Conservation (phyloP, 345 rosid genomes). For the Eucalyptus marginata region DNA sequence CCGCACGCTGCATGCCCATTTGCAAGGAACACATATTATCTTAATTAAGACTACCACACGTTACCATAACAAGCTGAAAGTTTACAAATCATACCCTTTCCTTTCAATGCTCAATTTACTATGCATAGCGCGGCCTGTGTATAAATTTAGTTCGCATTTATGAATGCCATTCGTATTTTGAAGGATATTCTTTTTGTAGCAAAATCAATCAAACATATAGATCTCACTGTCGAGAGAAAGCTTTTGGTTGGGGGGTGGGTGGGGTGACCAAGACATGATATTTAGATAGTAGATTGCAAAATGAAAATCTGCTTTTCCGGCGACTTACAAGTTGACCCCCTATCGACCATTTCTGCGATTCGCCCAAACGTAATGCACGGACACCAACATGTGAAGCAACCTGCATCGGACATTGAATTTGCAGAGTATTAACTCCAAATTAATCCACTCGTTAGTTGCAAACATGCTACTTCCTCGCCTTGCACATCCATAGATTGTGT, state of each 20-base stretch:
- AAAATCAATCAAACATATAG: neutral
- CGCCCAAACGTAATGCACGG: conserved; percentile 63
- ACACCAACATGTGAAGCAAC: conserved; percentile 62
- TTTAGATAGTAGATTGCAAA: neutral
- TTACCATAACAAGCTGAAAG: neutral
- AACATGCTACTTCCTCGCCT: neutral
- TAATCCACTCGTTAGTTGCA: neutral
- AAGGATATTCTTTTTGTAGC: neutral
- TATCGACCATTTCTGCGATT: conserved; percentile 63
- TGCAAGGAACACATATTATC: neutral
- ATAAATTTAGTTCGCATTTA: neutral
- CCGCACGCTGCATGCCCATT: conserved; percentile 39
- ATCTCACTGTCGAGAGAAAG: neutral
- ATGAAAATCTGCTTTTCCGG: neutral
- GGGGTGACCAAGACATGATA: neutral
- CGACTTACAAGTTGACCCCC: conserved; percentile 36
- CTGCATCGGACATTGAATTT: conserved; percentile 1
- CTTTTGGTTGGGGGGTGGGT: neutral
- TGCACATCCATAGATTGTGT: neutral
- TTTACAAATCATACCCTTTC: neutral
- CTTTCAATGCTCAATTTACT: neutral
- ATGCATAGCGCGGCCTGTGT: neutral
- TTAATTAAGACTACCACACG: neutral
- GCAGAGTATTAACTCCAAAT: neutral
- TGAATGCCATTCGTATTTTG: neutral